Conservation (phyloP, 345 rosid genomes). For the Citrus medica region DNA sequence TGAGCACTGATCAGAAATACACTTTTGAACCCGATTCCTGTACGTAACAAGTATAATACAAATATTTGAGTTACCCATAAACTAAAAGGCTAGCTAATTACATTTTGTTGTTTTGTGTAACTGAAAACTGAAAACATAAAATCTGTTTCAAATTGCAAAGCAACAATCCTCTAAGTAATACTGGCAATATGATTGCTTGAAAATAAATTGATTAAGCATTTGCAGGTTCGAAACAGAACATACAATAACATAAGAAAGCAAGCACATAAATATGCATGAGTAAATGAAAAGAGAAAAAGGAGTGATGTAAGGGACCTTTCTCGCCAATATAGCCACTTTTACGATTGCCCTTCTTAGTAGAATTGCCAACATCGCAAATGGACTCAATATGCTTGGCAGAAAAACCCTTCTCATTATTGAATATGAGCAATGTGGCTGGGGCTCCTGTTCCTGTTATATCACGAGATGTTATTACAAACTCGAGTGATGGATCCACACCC, state of each 20-base stretch:
- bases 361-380: slow-evolving; percentile 52
- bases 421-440: slow-evolving; percentile 54
- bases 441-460: slow-evolving; percentile 74
- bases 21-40: slow-evolving; percentile 76
- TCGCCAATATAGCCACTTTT: slow-evolving; percentile 72
- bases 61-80: no score
- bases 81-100: no score
- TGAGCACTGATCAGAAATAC: slow-evolving; percentile 54
- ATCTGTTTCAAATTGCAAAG: no score
- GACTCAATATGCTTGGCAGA: slow-evolving; percentile 55
- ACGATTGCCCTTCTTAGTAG: slow-evolving; percentile 65
- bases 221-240: no score
- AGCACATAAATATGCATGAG: no score
- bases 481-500: slow-evolving; percentile 67
- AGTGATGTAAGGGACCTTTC: slow-evolving; percentile 38
- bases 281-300: no score
- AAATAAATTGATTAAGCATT: no score
- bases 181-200: no score
- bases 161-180: no score
- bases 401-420: slow-evolving; percentile 72
- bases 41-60: not conserved
- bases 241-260: no score
- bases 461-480: slow-evolving; percentile 60
- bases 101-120: no score
- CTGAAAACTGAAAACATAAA: no score